A percentile compares a stretch with the other conserved stretches of the same genome.
These are phyloP conservation scores for Lentinula boryana DNA, from an alignment of 768 basidiomycete species.

Conservation along the genomic window DNA sequence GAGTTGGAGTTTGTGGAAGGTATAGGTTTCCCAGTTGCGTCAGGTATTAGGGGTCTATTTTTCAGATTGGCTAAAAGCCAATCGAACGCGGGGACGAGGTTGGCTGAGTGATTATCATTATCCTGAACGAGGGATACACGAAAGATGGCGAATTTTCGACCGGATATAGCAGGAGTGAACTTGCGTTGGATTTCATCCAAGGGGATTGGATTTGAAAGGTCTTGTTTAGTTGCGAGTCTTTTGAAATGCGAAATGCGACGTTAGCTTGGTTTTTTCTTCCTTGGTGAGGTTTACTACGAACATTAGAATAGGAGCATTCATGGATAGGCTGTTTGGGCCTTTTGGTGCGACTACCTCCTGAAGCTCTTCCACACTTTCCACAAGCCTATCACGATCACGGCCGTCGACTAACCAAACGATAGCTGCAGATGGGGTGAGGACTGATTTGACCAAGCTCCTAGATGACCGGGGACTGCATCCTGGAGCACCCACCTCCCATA, in stretches of 20 bases:
- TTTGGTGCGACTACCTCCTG: slow-evolving; percentile 5
- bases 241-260: slow-evolving; percentile 11
- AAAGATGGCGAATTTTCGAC: slow-evolving; percentile 12
- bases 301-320: not conserved
- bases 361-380: slow-evolving; percentile 47
- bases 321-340: not conserved
- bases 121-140: not conserved
- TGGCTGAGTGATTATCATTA: not conserved
- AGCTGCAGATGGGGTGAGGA: slow-evolving; percentile 32
- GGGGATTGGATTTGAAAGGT: slow-evolving; percentile 44
- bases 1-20: slow-evolving; percentile 11
- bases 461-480: slow-evolving; percentile 58
- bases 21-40: not conserved
- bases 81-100: not conserved
- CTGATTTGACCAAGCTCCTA: slow-evolving; percentile 33
- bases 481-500: slow-evolving; percentile 42
- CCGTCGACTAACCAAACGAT: slow-evolving; percentile 66
- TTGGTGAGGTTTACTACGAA: not conserved
- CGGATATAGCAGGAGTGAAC: slow-evolving; percentile 23
- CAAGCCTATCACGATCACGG: slow-evolving; percentile 39
- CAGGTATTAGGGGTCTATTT: not conserved
- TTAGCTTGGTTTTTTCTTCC: not conserved
- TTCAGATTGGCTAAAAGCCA: not conserved
- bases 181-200: slow-evolving; percentile 37
- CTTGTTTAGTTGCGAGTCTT: slow-evolving; percentile 59